Percentiles rank a stretch among this genome's conserved stretches.
Evolutionary conservation across 768 basidiomycete genomes (phyloP).

Genomic region (Myochromella boudieri): DNA sequence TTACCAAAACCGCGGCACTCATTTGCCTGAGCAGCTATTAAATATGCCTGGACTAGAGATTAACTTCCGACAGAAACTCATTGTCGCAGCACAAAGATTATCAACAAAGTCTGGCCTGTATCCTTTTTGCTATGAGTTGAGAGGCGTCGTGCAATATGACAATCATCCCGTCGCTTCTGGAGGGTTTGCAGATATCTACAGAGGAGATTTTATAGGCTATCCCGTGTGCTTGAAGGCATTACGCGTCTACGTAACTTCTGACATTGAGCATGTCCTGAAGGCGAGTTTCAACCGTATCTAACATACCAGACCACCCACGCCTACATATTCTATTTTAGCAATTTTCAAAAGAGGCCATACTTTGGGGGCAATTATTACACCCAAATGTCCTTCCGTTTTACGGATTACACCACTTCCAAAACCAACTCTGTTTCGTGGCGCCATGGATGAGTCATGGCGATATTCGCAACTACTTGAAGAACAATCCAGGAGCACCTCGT

Average conservation of each 20-base stretch:
- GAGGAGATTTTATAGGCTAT: neutral
- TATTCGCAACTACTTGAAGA: neutral
- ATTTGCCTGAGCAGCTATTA: neutral
- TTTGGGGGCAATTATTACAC: neutral
- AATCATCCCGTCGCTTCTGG: neutral
- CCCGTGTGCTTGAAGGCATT: neutral
- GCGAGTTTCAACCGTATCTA: neutral
- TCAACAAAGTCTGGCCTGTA: neutral
- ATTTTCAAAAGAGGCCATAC: neutral
- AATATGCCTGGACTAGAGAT: neutral
- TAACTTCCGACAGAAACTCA: no score
- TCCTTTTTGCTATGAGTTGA: neutral
- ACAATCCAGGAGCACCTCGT: neutral
- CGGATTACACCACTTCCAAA: neutral
- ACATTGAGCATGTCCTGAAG: neutral
- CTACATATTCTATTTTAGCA: neutral
- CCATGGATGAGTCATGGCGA: conserved; percentile 9
- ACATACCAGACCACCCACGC: neutral
- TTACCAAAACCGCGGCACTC: no score
- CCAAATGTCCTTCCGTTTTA: neutral
- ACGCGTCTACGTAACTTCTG: neutral
- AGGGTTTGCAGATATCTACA: conserved; percentile 4
- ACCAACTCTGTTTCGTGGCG: conserved; percentile 1
- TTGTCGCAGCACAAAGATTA: no score
- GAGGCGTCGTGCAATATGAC: neutral